phyloP scores from a whole-genome alignment of 176 grass and related monocot species.

The Areca catechu region DNA sequence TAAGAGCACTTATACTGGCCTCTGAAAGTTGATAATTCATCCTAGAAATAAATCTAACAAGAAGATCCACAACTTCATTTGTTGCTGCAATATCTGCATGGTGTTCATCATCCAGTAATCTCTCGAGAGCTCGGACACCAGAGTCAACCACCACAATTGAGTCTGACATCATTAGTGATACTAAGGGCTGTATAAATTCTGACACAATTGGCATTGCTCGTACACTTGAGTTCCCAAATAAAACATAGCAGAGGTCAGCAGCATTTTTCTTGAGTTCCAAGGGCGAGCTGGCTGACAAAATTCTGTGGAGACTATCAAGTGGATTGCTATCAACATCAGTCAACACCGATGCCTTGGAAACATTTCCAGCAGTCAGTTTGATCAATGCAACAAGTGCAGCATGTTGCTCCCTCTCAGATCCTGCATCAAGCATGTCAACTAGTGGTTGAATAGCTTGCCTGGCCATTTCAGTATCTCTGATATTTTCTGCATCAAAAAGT shows the following conservation, averaged over 20 bases:
- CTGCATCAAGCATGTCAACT: slow-evolving; percentile 88
- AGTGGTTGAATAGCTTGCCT: slow-evolving; percentile 87
- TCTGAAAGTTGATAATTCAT: slow-evolving; percentile 69
- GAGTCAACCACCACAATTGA: slow-evolving; percentile 54
- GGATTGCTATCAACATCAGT: slow-evolving; percentile 74
- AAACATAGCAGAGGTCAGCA: slow-evolving; percentile 86
- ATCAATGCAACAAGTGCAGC: slow-evolving; percentile 73
- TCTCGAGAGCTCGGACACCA: slow-evolving; percentile 66
- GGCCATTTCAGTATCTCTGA: slow-evolving; percentile 87
- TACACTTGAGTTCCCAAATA: slow-evolving; percentile 76
- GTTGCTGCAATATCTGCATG: slow-evolving; percentile 81
- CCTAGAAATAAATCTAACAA: slow-evolving; percentile 73
- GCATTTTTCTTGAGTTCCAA: slow-evolving; percentile 88
- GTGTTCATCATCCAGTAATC: slow-evolving; percentile 73
- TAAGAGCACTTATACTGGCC: slow-evolving; percentile 66
- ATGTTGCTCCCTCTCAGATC: slow-evolving; percentile 90
- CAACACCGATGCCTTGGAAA: slow-evolving; percentile 70
- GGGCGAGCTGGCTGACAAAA: slow-evolving; percentile 57
- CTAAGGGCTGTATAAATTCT: slow-evolving; percentile 75
- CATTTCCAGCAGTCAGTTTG: slow-evolving; percentile 66
- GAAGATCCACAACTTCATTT: slow-evolving; percentile 63
- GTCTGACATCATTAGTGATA: slow-evolving; percentile 64
- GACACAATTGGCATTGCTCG: slow-evolving; percentile 52
- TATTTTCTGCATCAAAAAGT: slow-evolving; percentile 81
- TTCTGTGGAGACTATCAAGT: slow-evolving; percentile 83